Evolutionary conservation across 2,329 filamentous ascomycete genomes (phyloP).

Genomic region (Nemania sp.): DNA sequence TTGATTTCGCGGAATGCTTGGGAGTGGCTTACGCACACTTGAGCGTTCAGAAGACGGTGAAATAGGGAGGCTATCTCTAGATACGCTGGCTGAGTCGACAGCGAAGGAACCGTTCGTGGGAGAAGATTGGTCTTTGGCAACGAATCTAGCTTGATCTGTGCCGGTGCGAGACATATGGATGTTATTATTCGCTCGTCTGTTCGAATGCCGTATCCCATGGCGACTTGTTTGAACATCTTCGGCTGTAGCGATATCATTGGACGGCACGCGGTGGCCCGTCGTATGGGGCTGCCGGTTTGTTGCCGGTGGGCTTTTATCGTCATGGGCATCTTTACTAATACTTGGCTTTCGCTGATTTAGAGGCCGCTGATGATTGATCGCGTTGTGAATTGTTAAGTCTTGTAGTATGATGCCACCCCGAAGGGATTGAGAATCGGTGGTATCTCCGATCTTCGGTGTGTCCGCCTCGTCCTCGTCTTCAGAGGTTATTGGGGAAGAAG

Average conservation of each 20-base stretch:
- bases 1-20: slow-evolving; percentile 6
- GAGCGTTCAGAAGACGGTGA: slow-evolving; percentile 1
- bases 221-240: no score
- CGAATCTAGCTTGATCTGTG: background rate
- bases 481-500: background rate
- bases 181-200: no score
- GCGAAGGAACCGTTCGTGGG: background rate
- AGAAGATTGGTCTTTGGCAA: background rate
- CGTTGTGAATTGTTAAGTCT: slow-evolving; percentile 32
- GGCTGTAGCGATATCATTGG: no score
- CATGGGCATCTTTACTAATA: background rate
- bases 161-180: background rate
- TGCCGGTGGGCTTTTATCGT: background rate
- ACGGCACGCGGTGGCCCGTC: background rate
- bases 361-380: slow-evolving; percentile 23
- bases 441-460: background rate
- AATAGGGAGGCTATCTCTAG: background rate
- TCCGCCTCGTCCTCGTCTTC: background rate
- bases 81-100: background rate
- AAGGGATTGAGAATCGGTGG: background rate
- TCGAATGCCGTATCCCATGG: no score
- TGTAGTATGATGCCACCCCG: slow-evolving; percentile 29
- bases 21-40: slow-evolving; percentile 21
- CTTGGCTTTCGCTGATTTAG: background rate
- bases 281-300: background rate